phyloP scores from a whole-genome alignment of 2,329 filamentous ascomycete species.

The Epichloe festucae region DNA sequence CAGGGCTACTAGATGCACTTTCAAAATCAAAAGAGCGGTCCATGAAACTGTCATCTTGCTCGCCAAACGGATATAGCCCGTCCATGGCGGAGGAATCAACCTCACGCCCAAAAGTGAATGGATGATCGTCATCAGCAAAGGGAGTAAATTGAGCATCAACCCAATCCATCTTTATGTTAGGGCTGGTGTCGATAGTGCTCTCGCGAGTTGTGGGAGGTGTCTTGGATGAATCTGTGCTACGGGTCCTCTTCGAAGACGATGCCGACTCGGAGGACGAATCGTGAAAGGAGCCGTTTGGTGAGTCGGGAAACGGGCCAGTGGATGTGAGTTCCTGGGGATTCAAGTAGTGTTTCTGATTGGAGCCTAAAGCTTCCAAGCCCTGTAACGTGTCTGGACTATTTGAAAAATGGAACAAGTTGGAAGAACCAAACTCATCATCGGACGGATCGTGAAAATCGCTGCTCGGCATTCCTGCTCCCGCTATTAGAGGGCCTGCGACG shows the following conservation, averaged over 20 bases:
- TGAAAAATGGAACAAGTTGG: constrained; percentile 23
- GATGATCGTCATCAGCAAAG: constrained; percentile 25
- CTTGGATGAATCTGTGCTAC: constrained; percentile 33
- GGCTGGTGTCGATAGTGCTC: constrained; percentile 29
- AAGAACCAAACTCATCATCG: constrained; percentile 22
- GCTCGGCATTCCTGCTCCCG: constrained; percentile 23
- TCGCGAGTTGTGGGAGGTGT: constrained; percentile 28
- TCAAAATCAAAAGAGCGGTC: constrained; percentile 43
- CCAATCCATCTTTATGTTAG: constrained; percentile 31
- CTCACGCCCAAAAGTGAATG: constrained; percentile 22
- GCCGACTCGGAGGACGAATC: constrained; percentile 42
- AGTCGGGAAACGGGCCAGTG: constrained; percentile 27
- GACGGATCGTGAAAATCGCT: constrained; percentile 25
- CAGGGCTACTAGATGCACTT: constrained; percentile 45
- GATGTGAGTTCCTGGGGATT: constrained; percentile 22
- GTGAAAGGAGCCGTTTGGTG: constrained; percentile 28
- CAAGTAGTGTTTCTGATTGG: constrained; percentile 19
- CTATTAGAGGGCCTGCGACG: constrained; percentile 26
- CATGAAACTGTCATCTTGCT: constrained; percentile 31
- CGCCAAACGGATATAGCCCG: constrained; percentile 18
- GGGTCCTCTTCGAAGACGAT: constrained; percentile 32
- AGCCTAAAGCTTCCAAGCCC: constrained; percentile 18
- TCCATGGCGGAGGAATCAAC: constrained; percentile 15
- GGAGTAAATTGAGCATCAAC: constrained; percentile 19
- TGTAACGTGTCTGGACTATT: constrained; percentile 26